A percentile compares a stretch with the other conserved stretches of the same genome.
These are phyloP conservation scores for Monosporascus sp. DNA, from an alignment of 2,329 filamentous ascomycete species.

Conservation along the genomic window DNA sequence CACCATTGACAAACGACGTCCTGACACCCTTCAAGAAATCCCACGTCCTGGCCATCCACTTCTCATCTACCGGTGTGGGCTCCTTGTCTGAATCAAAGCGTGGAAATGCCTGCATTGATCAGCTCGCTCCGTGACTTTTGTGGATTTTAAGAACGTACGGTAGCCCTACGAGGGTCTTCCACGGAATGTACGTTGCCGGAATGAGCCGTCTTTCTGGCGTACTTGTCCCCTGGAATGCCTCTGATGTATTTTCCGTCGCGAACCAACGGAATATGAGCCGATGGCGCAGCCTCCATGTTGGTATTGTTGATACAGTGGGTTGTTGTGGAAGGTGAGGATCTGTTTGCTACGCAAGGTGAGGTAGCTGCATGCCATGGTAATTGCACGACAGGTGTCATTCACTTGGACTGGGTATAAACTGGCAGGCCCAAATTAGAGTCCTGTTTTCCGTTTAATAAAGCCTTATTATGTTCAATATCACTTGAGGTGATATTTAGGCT, in stretches of 20 bases:
- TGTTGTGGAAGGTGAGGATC: too few relatives aligned
- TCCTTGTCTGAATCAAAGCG: background rate
- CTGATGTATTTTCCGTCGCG: background rate
- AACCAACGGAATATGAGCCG: background rate
- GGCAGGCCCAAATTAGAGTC: too few relatives aligned
- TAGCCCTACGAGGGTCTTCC: background rate
- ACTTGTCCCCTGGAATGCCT: background rate
- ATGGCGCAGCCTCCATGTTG: too few relatives aligned
- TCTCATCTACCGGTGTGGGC: background rate
- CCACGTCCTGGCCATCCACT: background rate
- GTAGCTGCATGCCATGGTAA: too few relatives aligned
- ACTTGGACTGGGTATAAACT: too few relatives aligned
- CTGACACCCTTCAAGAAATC: background rate
- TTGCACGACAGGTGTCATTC: too few relatives aligned
- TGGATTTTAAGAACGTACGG: background rate
- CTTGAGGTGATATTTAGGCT: too few relatives aligned
- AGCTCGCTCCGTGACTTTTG: background rate
- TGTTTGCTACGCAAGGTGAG: too few relatives aligned
- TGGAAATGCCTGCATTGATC: too few relatives aligned
- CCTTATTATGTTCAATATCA: too few relatives aligned
- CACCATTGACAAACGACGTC: background rate
- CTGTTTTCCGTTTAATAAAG: too few relatives aligned
- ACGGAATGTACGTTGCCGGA: background rate
- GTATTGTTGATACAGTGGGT: too few relatives aligned
- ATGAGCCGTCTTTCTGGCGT: background rate